Evolutionary conservation across 2,329 filamentous ascomycete species (phyloP).

Genomic region (Stemphylium vesicarium): DNA sequence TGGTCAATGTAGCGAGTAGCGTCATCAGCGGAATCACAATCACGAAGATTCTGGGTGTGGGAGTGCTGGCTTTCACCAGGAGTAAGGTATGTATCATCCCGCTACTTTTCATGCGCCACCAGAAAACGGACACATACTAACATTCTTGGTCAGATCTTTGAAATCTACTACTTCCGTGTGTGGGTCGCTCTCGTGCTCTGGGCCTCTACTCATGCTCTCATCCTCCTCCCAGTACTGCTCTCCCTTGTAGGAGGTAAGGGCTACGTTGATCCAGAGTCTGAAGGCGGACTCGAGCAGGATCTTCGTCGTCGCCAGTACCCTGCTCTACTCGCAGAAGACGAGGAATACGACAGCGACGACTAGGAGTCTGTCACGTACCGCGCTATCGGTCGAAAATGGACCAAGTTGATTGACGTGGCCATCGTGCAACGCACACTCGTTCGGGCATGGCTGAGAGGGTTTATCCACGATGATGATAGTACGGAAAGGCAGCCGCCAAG

Average conservation of each 20-base stretch:
- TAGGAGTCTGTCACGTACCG: constrained; percentile 15
- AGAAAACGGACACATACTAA: not conserved
- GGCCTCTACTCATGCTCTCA: constrained; percentile 83
- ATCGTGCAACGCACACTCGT: not conserved
- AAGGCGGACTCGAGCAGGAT: constrained; percentile 89
- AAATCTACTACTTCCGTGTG: constrained; percentile 98
- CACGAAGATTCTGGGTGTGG: constrained; percentile 91
- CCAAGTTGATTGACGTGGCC: not conserved
- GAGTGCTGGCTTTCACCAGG: constrained; percentile 88
- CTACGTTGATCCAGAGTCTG: constrained; percentile 84
- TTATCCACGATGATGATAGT: not conserved
- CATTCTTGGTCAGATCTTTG: constrained; percentile 71
- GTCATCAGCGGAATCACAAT: constrained; percentile 97
- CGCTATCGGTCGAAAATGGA: not conserved
- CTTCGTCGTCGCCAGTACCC: constrained; percentile 79
- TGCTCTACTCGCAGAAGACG: constrained; percentile 73
- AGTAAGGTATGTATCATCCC: constrained; percentile 66
- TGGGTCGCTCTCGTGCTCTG: constrained; percentile 93
- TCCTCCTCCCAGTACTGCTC: constrained; percentile 89
- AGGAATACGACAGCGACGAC: constrained; percentile 67
- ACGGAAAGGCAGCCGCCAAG: not conserved
- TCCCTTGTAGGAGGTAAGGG: constrained; percentile 83
- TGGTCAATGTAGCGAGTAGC: constrained; percentile 92
- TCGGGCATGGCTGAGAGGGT: not conserved
- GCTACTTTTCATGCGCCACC: not conserved